Evolutionary conservation across 345 rosid species (phyloP).

Genomic region (Angophora floribunda): DNA sequence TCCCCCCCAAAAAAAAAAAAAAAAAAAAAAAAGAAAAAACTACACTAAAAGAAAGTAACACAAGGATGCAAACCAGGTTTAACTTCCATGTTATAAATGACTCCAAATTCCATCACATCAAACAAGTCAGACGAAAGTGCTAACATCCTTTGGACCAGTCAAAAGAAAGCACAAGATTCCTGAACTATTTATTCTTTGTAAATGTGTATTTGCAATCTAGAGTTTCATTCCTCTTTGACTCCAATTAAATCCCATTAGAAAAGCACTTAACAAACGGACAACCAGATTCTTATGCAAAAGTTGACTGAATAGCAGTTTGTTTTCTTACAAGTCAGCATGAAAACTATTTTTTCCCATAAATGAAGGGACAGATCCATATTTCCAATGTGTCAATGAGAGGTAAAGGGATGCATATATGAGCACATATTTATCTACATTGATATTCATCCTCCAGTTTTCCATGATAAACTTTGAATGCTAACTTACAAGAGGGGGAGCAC

Average conservation of each 20-base stretch:
- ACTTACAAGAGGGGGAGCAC: conserved; percentile 93
- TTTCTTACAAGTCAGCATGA: not conserved
- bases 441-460: not conserved
- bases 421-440: not conserved
- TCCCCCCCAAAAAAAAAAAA: not conserved
- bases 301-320: not conserved
- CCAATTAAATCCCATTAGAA: not conserved
- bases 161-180: not conserved
- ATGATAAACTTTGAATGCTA: not conserved
- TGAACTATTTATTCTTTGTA: not conserved
- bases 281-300: not conserved
- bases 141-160: not conserved
- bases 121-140: not conserved
- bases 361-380: not conserved
- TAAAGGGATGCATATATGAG: not conserved
- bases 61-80: not conserved
- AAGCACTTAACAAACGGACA: not conserved
- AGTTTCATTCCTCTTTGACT: not conserved
- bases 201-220: not conserved
- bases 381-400: not conserved
- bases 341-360: not conserved
- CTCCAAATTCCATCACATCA: not conserved
- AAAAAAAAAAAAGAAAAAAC: not conserved
- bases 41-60: too few relatives aligned
- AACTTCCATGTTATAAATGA: not conserved